These are phyloP conservation scores for Chytriomyces confervae DNA, from an alignment of 192 early-diverging fungal species.

Conservation along the genomic window DNA sequence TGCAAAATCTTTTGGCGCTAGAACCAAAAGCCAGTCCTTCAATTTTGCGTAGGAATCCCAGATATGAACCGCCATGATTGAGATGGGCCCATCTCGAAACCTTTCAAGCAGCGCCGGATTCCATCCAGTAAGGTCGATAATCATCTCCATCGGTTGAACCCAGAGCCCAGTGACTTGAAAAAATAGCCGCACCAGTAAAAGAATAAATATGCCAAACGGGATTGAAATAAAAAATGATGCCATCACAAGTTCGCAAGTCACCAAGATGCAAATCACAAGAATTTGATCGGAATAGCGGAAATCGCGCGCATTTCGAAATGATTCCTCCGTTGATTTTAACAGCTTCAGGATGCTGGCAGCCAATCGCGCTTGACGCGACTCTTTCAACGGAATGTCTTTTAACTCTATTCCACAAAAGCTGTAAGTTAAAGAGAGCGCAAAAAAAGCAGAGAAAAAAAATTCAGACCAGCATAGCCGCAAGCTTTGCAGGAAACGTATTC, in stretches of 20 bases:
- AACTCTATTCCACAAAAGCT: neutral
- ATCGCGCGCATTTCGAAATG: neutral
- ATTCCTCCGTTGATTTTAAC: neutral
- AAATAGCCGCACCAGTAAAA: slow-evolving; percentile 13
- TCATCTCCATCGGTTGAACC: slow-evolving; percentile 9
- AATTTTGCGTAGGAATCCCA: neutral
- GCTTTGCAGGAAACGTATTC: slow-evolving; percentile 13
- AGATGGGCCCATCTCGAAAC: neutral
- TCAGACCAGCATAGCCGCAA: slow-evolving; percentile 30
- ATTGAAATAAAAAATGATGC: slow-evolving; percentile 11
- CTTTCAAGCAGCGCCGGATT: neutral
- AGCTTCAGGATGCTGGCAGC: neutral
- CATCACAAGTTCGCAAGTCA: slow-evolving; percentile 17
- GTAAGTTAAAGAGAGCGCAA: neutral
- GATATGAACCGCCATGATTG: neutral
- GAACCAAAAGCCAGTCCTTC: neutral
- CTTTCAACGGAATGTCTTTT: neutral
- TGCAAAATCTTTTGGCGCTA: neutral
- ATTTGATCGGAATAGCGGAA: slow-evolving; percentile 19
- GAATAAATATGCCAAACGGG: neutral
- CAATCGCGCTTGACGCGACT: neutral
- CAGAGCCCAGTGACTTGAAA: slow-evolving; percentile 26
- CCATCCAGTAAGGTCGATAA: slow-evolving; percentile 8
- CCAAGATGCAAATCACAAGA: neutral
- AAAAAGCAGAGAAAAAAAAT: slow-evolving; percentile 4